phyloP scores from a whole-genome alignment of 2,329 filamentous ascomycete genomes.

The Magnaporthales sp. region DNA sequence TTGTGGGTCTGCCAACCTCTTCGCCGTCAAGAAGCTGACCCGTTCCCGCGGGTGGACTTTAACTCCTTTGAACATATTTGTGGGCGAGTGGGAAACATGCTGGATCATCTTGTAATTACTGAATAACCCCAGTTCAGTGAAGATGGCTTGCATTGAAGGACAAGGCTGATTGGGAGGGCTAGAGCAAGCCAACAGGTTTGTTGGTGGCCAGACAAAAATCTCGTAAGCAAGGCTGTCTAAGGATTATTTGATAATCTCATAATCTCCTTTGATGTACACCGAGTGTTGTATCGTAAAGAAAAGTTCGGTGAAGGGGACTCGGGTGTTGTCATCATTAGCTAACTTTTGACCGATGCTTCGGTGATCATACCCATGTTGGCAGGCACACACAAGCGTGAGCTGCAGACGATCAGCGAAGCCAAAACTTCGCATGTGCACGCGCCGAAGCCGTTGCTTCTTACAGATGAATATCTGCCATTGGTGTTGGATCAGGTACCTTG shows the following conservation, averaged over 20 bases:
- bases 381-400: background rate
- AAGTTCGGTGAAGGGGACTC: background rate
- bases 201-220: background rate
- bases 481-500: background rate
- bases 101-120: background rate
- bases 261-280: background rate
- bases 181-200: background rate
- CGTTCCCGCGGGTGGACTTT: background rate
- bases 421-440: background rate
- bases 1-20: background rate
- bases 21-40: background rate
- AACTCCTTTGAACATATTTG: background rate
- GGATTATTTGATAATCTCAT: background rate
- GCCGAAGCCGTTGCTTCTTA: background rate
- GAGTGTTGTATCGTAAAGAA: background rate
- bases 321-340: background rate
- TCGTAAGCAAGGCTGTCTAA: background rate
- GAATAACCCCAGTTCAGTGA: background rate
- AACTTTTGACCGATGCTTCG: background rate
- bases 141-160: background rate
- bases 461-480: background rate
- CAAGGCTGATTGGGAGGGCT: background rate
- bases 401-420: background rate
- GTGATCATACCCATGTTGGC: background rate
- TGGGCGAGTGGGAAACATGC: background rate